Evolutionary conservation across 192 early-diverging fungal species (phyloP).

Genomic region (Dissophora globulifera): DNA sequence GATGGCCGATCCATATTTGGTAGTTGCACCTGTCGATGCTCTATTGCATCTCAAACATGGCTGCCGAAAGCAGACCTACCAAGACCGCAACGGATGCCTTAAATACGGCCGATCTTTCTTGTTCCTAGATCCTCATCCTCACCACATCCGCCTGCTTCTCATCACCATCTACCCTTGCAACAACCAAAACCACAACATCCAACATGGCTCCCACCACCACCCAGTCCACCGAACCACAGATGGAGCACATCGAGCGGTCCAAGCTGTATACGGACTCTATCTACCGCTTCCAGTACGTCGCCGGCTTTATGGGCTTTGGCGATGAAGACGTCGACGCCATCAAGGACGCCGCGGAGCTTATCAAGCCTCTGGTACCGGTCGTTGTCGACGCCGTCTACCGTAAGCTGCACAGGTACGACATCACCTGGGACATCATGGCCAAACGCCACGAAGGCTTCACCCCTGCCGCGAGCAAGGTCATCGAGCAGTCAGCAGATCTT

Average conservation of each 20-base stretch:
- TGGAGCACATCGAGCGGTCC: constrained; percentile 72
- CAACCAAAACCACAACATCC: too few relatives aligned
- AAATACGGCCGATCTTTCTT: too few relatives aligned
- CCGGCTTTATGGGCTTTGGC: constrained; percentile 78
- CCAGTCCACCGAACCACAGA: neutral
- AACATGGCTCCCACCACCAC: neutral
- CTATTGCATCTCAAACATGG: too few relatives aligned
- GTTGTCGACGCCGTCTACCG: constrained; percentile 84
- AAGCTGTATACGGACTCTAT: constrained; percentile 75
- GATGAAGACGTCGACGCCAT: constrained; percentile 75
- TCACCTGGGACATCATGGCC: constrained; percentile 78
- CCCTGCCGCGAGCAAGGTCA: constrained; percentile 45
- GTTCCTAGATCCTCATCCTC: too few relatives aligned
- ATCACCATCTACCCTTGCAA: neutral
- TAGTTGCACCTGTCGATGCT: neutral
- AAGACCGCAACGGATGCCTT: too few relatives aligned
- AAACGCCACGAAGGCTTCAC: constrained; percentile 74
- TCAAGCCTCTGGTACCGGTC: constrained; percentile 74
- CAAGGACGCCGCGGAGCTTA: constrained; percentile 67
- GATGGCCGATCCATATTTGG: too few relatives aligned
- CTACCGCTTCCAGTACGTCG: constrained; percentile 85
- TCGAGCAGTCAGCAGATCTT: constrained; percentile 56
- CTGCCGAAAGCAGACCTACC: neutral
- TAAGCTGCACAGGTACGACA: constrained; percentile 76
- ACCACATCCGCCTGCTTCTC: too few relatives aligned